Base-by-base conservation (phyloP, 306 rosid genomes). In the Begonia loranthoides region DNA sequence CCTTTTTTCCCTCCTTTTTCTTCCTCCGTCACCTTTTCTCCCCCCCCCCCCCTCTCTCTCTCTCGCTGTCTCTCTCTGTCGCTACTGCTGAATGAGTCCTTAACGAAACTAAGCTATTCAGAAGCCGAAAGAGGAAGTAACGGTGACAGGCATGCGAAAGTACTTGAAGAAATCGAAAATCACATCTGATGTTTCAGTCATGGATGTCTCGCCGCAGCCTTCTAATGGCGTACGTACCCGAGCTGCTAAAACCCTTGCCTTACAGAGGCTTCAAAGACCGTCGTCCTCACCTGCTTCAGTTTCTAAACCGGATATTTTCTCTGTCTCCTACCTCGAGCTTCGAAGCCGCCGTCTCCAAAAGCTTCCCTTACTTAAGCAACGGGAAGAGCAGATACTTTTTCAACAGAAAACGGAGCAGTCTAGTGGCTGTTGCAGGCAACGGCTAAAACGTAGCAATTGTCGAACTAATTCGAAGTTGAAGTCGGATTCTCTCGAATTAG, bases 281-380 rank as follows among this genome's bases (percentile, higher is more conserved):
- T 65, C 67, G 15, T 45, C 51, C 15, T 54, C 34, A 4, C 51
- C 36, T 9, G 54, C 36, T 28, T 28, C 36, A 7, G 36, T 28
- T 28, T 28, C 36, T 28, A 28, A 10, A 58, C 34, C 62, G 0
- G 84, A 72, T 55, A 38, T 65, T 12, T 72, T 87, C 9, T 64
- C 72, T 34, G 56, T 70, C 40, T 59, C 74, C 36, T 87, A 80
- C 59, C 94, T 87, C 46, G 82, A 87, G 69, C 96, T 87, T 44
- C 66, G 96, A 9, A 83, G 79, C 63, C 94, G 96, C 61, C 87
- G 96, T 54, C 94, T 87, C 38, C 75, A 58, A 55, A 88, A 87
- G 53, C 76, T 73, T 1, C 68, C 71, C 0, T 54, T 70, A 2
- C 66, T 59, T 13, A 24, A 55, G 9, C 56, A n/a, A 17, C 55